Evolutionary conservation across 495 filamentous ascomycete species (phyloP).

Genomic region (Xeromyces bisporus): DNA sequence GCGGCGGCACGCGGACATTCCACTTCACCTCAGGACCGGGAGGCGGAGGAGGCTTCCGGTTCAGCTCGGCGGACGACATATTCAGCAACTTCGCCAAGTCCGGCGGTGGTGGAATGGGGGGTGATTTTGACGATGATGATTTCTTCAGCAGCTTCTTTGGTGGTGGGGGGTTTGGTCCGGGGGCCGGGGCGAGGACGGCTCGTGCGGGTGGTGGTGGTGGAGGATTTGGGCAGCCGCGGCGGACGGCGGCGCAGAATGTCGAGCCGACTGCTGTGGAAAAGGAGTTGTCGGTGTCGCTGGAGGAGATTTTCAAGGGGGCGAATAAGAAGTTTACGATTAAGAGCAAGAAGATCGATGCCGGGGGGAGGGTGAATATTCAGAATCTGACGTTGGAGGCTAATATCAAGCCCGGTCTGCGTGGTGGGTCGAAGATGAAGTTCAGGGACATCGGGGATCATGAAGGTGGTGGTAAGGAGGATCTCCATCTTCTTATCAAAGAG

Average conservation of each 20-base stretch:
- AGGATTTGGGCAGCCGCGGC: conserved; percentile 28
- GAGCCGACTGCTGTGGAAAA: conserved; percentile 85
- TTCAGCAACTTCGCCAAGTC: conserved; percentile 62
- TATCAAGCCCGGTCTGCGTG: conserved; percentile 88
- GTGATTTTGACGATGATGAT: conserved; percentile 35
- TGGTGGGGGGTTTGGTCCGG: conserved; percentile 22
- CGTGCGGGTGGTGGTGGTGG: conserved; percentile 11
- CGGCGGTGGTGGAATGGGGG: conserved; percentile 31
- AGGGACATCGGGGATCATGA: conserved; percentile 91
- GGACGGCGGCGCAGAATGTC: conserved; percentile 40
- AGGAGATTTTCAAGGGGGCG: conserved; percentile 69
- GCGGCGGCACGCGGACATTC: conserved; percentile 49
- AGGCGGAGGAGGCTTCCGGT: conserved; percentile 48
- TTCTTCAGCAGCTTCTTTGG: conserved; percentile 17
- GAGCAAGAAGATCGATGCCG: conserved; percentile 78
- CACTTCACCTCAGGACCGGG: conserved; percentile 52
- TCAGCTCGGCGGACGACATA: conserved; percentile 67
- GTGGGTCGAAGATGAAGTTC: conserved; percentile 95
- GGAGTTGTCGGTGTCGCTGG: conserved; percentile 61
- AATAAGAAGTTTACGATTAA: conserved; percentile 97
- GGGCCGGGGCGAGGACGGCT: conserved; percentile 10
- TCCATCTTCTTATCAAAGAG: conserved; percentile 89
- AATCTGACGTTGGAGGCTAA: conserved; percentile 85
- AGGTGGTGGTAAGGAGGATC: conserved; percentile 90
- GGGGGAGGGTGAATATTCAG: conserved; percentile 64